Conservation (phyloP, 306 rosid genomes). For the Adenanthera pavonina region DNA sequence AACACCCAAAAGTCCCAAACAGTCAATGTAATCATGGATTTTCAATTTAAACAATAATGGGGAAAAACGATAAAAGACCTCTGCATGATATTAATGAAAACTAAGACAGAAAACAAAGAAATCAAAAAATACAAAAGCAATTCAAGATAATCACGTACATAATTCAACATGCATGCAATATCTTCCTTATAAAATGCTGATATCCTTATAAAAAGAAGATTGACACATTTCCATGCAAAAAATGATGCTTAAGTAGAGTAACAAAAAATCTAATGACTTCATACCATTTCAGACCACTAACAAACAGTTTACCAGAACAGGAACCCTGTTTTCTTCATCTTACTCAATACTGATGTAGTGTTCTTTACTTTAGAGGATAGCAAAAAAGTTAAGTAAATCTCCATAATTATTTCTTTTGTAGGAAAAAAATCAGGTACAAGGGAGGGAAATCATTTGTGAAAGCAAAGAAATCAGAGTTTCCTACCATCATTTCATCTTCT, state of each 20-base stretch:
- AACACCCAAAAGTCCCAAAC: neutral
- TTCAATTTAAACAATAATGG: neutral
- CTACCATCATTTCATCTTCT: conserved; percentile 95
- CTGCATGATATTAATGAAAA: neutral
- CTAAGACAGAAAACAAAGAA: neutral
- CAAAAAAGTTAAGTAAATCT: conserved; percentile 21
- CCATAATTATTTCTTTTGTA: conserved; percentile 18
- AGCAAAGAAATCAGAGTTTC: conserved; percentile 38
- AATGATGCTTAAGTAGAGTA: conserved; percentile 13
- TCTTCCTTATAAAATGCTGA: neutral
- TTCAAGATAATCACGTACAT: conserved; percentile 4
- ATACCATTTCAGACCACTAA: conserved; percentile 26
- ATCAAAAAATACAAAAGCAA: neutral
- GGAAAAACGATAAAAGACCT: neutral
- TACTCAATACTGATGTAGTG: conserved; percentile 19
- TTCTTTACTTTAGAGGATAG: conserved; percentile 31
- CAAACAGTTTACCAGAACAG: conserved; percentile 18
- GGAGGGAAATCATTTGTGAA: neutral
- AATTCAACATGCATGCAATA: conserved; percentile 9
- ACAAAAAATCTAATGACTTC: conserved; percentile 1
- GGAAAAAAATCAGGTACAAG: neutral
- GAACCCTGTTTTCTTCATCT: conserved; percentile 18
- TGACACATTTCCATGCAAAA: conserved; percentile 24
- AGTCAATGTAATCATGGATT: neutral
- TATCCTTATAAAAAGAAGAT: conserved; percentile 21